Percentiles rank a stretch among this genome's conserved stretches.
These are phyloP conservation scores for Penicillium expansum DNA, from an alignment of 2,329 filamentous ascomycete species.

Conservation along the genomic window DNA sequence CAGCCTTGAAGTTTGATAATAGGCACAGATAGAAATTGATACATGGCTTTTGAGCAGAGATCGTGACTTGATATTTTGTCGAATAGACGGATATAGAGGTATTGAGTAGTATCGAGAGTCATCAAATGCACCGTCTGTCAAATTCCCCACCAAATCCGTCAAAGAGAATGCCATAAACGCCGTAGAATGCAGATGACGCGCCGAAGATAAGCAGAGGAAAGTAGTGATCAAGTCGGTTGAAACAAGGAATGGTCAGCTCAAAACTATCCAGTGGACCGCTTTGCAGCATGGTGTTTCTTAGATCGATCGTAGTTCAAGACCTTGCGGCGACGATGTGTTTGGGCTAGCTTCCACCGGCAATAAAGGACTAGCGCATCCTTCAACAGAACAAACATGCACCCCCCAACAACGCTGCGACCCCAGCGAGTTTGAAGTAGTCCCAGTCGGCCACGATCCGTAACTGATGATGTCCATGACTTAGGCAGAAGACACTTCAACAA, in stretches of 20 bases:
- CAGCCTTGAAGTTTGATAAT: neutral
- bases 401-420: conserved; percentile 85
- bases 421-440: conserved; percentile 79
- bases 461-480: conserved; percentile 56
- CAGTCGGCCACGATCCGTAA: conserved; percentile 46
- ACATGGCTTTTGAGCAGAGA: neutral
- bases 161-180: conserved; percentile 16
- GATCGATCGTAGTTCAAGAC: conserved; percentile 48
- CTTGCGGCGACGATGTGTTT: conserved; percentile 47
- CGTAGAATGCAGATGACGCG: conserved; percentile 18
- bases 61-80: neutral
- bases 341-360: conserved; percentile 50
- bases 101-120: neutral
- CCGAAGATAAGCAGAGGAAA: conserved; percentile 3
- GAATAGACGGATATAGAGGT: neutral
- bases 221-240: neutral
- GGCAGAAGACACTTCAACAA: conserved; percentile 68
- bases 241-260: neutral
- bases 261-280: conserved; percentile 12
- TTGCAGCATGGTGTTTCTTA: conserved; percentile 35
- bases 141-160: conserved; percentile 8
- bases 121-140: conserved; percentile 17
- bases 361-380: conserved; percentile 67
- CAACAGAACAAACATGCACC: conserved; percentile 81
- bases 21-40: neutral